Evolutionary conservation across 2,329 filamentous ascomycete genomes (phyloP), one percentile per base, ranked within the genome.

Genomic region (Balansia obtecta): DNA sequence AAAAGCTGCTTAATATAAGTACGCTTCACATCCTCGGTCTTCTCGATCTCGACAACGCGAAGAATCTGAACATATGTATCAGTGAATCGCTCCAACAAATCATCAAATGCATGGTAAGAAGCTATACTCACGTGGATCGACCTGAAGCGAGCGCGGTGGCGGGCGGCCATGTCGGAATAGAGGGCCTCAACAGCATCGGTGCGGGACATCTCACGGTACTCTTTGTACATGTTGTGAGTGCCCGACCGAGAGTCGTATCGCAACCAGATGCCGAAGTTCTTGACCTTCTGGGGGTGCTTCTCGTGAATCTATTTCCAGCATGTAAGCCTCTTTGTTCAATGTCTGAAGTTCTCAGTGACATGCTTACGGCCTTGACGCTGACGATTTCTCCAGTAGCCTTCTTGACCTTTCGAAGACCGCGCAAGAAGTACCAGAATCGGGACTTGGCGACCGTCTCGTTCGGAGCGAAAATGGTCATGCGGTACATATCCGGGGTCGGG

Each of bases 221-320:
- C 93, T 85, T 97, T 97, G 88, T 98, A 98, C 93, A 98, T 98
- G 86, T 98, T 98, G 89, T 98, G 93, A 67, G 93, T 98, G 67
- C 93, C 93, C 66, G 93, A 97, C 75, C 93, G 91, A 57, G 94
- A 98, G 79, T 98, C 91, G 80, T 98, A 98, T 72, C 94, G 90
- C 78, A 98, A 85, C 94, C 94, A 98, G 83, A 98, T 85, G 73
- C 93, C 93, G 73, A 98, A 97, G 87, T 96, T 98, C 89, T 98
- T 98, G 83, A 98, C 90, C 82, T 95, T 96, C 70, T 90, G 80
- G 67, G 93, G 93, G 75, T 88, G 89, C 86, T 97, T 97, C 89
- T 98, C 93, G 77, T 82, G 76, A 79, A 98, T 94, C 90, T 95
- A 45, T 16, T 32, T 45, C 37, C 37, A 10, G 45, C 11, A 38